These are phyloP conservation scores for Triangularia setosa DNA, from an alignment of 2,329 filamentous ascomycete species.

Conservation along the genomic window DNA sequence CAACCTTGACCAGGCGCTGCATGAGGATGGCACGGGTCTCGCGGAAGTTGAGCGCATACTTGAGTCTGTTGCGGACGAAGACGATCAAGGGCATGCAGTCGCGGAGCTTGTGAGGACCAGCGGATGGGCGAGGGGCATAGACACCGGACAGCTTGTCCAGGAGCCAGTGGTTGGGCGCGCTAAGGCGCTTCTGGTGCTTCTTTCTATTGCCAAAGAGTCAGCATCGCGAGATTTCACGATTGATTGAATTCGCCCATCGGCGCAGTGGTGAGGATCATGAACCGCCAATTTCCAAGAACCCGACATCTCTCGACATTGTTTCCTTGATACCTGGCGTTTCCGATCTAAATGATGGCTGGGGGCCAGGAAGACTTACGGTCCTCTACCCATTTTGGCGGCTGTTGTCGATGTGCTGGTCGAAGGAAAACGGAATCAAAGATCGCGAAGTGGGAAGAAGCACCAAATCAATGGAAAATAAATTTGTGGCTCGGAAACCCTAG, in stretches of 20 bases:
- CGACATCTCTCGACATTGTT: constrained; percentile 1
- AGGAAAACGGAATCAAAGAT: constrained; percentile 27
- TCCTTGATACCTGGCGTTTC: not conserved
- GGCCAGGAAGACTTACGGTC: constrained; percentile 47
- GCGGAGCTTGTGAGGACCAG: constrained; percentile 98
- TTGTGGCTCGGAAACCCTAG: constrained; percentile 29
- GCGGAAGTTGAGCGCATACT: constrained; percentile 99
- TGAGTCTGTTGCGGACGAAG: constrained; percentile 94
- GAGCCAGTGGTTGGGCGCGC: constrained; percentile 98
- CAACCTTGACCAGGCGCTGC: constrained; percentile 99
- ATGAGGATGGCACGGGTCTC: constrained; percentile 97
- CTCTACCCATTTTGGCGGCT: constrained; percentile 44
- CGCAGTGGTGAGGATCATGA: not conserved
- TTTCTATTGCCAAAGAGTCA: constrained; percentile 56
- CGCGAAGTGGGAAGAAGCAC: constrained; percentile 21
- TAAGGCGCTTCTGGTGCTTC: constrained; percentile 99
- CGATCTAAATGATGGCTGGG: not conserved
- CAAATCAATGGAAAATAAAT: constrained; percentile 26
- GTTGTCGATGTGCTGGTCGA: constrained; percentile 32
- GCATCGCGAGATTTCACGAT: constrained; percentile 18
- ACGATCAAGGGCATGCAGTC: constrained; percentile 98
- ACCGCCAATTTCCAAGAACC: not conserved
- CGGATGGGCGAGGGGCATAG: constrained; percentile 67
- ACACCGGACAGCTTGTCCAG: constrained; percentile 98
- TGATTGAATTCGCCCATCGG: not conserved